Base-by-base conservation (phyloP, 257 asterid genomes). In the Striga asiatica region DNA sequence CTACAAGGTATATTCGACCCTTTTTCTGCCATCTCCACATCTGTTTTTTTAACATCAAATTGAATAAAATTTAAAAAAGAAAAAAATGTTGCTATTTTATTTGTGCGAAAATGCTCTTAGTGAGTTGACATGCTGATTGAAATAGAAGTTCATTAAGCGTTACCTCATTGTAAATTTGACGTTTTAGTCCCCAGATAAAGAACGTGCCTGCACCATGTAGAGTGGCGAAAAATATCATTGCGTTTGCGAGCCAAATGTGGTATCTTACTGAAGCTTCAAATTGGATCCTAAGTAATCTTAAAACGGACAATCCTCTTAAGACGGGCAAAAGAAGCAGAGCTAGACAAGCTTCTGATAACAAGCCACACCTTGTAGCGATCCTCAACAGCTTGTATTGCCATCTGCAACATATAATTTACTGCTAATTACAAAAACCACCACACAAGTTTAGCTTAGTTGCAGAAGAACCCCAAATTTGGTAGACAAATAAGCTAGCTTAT, bases 11-110 rank as follows among this genome's bases (percentile, higher is more conserved):
- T 72, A 89, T 78, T 5, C 94, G 61, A 3, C 95, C 93, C 20
- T 67, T 74, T 21, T 62, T 80, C 71, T 85, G 97, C 97, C 95
- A 89, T 68, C 61, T 79, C 94, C 94, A 89, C 75, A 89, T 81
- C 97, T 85, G 81, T 55, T 65, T 60, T 52, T 17, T 41, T 12
- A 0, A 4, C 13, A 3, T 12, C 10, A 37, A 7, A 37, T 10
- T 10, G 4, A 12, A 0, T 10, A 37, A 37, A 7, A 13, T 8
- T 35, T 35, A 3, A 35, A 35, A 35, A 8, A n/a, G 0, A 8
- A 14, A 8, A 8, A 8, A 9, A 35, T 8, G n/a, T 10, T 0
- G 3, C 41, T 8, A 10, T 11, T 0, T 35, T 8, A 35, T 14
- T 5, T n/a, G 9, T 8, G 3, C 41, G 41, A 7, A 29, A 1